Percentiles rank a stretch among this genome's conserved stretches.
These are phyloP conservation scores for Platismatia glauca DNA, from an alignment of 495 filamentous ascomycete species.

Conservation along the genomic window DNA sequence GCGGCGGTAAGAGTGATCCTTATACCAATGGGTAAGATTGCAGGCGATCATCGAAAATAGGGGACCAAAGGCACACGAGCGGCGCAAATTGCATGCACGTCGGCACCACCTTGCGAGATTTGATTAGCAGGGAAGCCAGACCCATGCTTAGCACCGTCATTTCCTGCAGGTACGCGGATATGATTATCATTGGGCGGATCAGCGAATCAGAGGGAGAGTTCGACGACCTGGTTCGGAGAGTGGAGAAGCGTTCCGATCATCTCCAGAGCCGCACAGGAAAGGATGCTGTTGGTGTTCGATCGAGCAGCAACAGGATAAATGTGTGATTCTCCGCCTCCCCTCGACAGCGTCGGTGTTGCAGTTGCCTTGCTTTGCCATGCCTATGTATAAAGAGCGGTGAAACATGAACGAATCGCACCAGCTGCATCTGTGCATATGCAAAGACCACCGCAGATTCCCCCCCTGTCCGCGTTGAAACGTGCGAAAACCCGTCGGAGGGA, in stretches of 20 bases:
- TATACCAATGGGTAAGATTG: constrained; percentile 16
- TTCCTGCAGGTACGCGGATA: neutral
- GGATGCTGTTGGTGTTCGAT: neutral
- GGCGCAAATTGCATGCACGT: constrained; percentile 2
- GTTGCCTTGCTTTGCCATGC: neutral
- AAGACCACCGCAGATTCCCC: neutral
- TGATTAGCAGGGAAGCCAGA: neutral
- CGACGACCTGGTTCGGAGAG: too few relatives aligned
- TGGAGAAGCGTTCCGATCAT: neutral
- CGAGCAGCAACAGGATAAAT: neutral
- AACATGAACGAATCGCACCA: neutral
- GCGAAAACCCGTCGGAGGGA: too few relatives aligned
- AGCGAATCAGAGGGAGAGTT: too few relatives aligned
- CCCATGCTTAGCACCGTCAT: neutral
- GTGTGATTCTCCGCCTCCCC: neutral
- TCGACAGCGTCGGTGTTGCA: neutral
- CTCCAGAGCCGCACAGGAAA: neutral
- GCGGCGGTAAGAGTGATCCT: constrained; percentile 17
- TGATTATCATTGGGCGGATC: neutral
- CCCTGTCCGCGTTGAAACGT: neutral
- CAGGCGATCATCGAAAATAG: constrained; percentile 7
- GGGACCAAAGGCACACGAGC: neutral
- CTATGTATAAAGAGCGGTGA: neutral
- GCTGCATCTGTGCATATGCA: neutral
- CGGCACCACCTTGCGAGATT: neutral